Evolutionary conservation across 2,329 filamentous ascomycete species (phyloP).

Genomic region (Colletotrichum higginsianum): DNA sequence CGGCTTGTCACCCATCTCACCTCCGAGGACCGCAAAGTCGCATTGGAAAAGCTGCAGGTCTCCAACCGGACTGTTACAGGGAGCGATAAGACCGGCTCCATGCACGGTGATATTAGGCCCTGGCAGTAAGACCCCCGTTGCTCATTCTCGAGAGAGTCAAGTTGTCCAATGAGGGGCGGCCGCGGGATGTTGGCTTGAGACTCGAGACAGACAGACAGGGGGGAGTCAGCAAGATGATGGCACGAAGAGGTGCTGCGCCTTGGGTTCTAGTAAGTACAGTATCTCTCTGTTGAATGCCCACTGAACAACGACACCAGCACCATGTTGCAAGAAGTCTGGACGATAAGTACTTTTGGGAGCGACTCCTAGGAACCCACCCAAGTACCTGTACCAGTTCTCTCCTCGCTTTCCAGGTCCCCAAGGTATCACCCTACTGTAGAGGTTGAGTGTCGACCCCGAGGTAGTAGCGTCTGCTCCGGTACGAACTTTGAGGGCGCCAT

Average conservation of each 20-base stretch:
- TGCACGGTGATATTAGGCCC: constrained; percentile 33
- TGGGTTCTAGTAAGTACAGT: background rate
- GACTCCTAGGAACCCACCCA: background rate
- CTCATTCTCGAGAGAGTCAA: constrained; percentile 13
- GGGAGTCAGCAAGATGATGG: background rate
- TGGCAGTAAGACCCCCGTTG: constrained; percentile 18
- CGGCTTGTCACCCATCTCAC: constrained; percentile 14
- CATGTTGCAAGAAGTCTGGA: background rate
- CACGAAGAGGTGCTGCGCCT: constrained; percentile 18
- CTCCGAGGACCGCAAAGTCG: constrained; percentile 9
- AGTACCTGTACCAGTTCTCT: background rate
- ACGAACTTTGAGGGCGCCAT: constrained; percentile 10
- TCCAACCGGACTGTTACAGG: constrained; percentile 21
- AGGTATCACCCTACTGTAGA: background rate
- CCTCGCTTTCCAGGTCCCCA: background rate
- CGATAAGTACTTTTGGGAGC: too few relatives aligned
- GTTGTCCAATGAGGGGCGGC: constrained; percentile 20
- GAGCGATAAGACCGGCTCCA: constrained; percentile 20
- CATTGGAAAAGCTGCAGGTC: constrained; percentile 30
- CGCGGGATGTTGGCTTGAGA: constrained; percentile 25
- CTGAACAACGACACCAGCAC: background rate
- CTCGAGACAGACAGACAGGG: constrained; percentile 19
- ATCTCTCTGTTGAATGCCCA: background rate
- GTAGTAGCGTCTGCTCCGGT: background rate
- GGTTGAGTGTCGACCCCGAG: background rate